A percentile compares a stretch with the other conserved stretches of the same genome.
Evolutionary conservation across 2,329 filamentous ascomycete species (phyloP).

Genomic region (Rhinocladiella similis): DNA sequence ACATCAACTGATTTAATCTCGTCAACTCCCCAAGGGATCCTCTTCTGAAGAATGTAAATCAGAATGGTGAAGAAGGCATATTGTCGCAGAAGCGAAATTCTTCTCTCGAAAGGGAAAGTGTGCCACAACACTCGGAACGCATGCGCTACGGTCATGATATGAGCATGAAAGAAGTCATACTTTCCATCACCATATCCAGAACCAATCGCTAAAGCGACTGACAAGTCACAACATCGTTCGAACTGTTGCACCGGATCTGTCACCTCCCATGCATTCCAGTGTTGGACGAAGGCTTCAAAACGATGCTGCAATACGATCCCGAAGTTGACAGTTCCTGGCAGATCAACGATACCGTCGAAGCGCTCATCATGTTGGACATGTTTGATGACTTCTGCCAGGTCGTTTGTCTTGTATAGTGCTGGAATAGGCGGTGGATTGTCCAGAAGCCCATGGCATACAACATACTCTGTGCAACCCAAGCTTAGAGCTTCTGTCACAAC

Average conservation of each 20-base stretch:
- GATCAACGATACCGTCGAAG: slow-evolving; percentile 5
- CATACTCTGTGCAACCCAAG: slow-evolving; percentile 15
- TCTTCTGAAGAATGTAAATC: slow-evolving; percentile 6
- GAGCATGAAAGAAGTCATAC: slow-evolving; percentile 16
- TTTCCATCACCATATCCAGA: background rate
- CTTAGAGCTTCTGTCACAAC: slow-evolving; percentile 10
- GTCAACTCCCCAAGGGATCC: background rate
- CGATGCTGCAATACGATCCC: background rate
- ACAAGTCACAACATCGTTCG: slow-evolving; percentile 6
- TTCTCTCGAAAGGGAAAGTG: background rate
- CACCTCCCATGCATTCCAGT: slow-evolving; percentile 13
- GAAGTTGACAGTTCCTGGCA: slow-evolving; percentile 6
- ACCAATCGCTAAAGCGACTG: slow-evolving; percentile 2
- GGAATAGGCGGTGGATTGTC: slow-evolving; percentile 2
- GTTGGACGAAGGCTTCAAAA: slow-evolving; percentile 3
- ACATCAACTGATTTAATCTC: background rate
- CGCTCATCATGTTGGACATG: slow-evolving; percentile 7
- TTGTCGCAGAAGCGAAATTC: slow-evolving; percentile 2
- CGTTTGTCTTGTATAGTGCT: slow-evolving; percentile 10
- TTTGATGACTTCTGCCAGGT: slow-evolving; percentile 6
- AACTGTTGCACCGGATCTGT: background rate
- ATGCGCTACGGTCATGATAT: slow-evolving; percentile 12
- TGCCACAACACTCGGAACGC: slow-evolving; percentile 6
- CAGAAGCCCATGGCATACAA: background rate
- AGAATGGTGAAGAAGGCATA: slow-evolving; percentile 7